These are phyloP conservation scores for Vigna angularis DNA, from an alignment of 306 rosid genomes.

Conservation along the genomic window DNA sequence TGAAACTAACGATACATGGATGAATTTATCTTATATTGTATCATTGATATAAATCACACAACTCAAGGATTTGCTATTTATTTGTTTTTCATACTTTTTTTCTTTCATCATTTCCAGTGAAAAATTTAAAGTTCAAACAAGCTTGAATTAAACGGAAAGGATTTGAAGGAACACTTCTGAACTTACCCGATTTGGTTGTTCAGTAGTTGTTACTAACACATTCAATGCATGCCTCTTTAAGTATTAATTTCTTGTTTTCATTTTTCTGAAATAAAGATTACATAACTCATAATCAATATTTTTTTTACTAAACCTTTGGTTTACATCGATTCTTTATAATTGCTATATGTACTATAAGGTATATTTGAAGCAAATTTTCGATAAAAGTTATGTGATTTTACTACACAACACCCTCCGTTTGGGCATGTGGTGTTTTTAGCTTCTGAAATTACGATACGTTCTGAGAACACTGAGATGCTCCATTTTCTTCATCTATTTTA, in stretches of 20 bases:
- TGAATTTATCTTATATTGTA: not conserved
- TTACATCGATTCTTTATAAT: no score
- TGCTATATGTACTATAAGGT: no score
- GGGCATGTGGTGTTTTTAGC: not conserved
- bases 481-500: conserved; percentile 6
- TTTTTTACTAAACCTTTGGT: not conserved
- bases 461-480: not conserved
- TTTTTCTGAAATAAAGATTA: not conserved
- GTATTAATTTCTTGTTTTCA: not conserved
- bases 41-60: not conserved
- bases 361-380: no score
- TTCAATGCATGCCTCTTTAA: not conserved
- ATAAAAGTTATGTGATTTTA: no score
- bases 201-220: not conserved
- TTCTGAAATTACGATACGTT: not conserved
- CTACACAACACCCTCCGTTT: no score
- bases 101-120: not conserved
- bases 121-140: not conserved
- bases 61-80: not conserved
- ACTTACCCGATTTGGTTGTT: not conserved
- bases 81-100: not conserved
- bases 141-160: not conserved
- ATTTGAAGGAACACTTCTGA: not conserved
- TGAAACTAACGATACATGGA: not conserved
- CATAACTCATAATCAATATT: not conserved